These are phyloP conservation scores for Aechmea fasciata DNA, from an alignment of 176 grass and related monocot species.

Conservation along the genomic window DNA sequence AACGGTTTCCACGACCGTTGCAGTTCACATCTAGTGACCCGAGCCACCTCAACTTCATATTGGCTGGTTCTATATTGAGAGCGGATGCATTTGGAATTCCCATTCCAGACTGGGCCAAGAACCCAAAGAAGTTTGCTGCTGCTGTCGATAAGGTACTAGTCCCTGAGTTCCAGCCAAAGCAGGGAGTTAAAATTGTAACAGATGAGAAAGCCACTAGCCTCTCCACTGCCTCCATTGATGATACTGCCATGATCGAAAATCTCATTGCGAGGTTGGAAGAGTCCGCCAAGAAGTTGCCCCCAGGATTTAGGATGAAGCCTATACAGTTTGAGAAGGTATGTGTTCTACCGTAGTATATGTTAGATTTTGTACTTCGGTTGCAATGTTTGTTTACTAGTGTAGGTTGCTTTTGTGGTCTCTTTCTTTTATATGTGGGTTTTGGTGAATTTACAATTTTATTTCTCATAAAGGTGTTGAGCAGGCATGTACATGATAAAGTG, in stretches of 20 bases:
- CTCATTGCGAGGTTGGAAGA: conserved; percentile 65
- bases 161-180: conserved; percentile 66
- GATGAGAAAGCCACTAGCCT: conserved; percentile 73
- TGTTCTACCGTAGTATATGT: neutral
- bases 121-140: conserved; percentile 56
- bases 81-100: conserved; percentile 72
- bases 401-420: neutral
- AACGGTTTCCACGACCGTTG: conserved; percentile 72
- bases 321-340: conserved; percentile 93
- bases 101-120: conserved; percentile 61
- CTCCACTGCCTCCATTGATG: conserved; percentile 66
- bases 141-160: conserved; percentile 56
- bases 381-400: too few relatives aligned
- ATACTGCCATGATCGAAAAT: conserved; percentile 63
- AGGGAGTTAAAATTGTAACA: conserved; percentile 73
- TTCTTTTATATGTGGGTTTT: neutral
- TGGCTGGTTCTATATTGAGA: conserved; percentile 71
- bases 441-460: too few relatives aligned
- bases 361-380: too few relatives aligned
- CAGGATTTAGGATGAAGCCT: conserved; percentile 74
- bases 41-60: conserved; percentile 50
- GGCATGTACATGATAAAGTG: too few relatives aligned
- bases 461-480: neutral
- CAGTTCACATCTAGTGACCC: conserved; percentile 53
- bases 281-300: conserved; percentile 43